phyloP scores from a whole-genome alignment of 2,329 filamentous ascomycete species.

The Tolypocladium endophyticum region DNA sequence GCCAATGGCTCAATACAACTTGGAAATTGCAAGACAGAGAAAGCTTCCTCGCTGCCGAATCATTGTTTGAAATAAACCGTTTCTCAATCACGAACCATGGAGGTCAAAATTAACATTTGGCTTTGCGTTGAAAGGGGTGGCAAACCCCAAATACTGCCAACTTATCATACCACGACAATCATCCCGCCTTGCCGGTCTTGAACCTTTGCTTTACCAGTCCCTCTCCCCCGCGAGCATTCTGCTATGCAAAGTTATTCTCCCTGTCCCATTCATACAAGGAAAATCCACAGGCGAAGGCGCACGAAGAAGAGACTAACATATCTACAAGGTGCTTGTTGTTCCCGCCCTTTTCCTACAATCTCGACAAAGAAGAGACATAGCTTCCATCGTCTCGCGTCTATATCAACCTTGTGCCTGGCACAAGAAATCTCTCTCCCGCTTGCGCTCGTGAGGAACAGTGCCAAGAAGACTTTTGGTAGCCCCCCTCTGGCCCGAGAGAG shows the following conservation, averaged over 20 bases:
- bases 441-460: not conserved
- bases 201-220: not conserved
- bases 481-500: not conserved
- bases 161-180: not conserved
- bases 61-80: not conserved
- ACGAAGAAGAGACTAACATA: not conserved
- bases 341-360: not conserved
- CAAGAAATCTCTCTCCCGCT: not conserved
- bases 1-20: not conserved
- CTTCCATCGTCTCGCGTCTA: not conserved
- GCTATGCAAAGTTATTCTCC: constrained; percentile 1
- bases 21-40: not conserved
- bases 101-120: not conserved
- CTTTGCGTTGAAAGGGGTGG: not conserved
- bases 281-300: not conserved
- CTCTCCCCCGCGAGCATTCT: not conserved
- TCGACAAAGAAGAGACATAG: too few species aligned
- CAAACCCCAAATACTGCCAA: not conserved
- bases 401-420: not conserved
- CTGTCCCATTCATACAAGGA: not conserved
- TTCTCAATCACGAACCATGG: not conserved
- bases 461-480: not conserved
- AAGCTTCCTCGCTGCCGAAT: not conserved
- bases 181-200: not conserved
- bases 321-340: not conserved